These are phyloP conservation scores for Teratosphaeriaceae sp. DNA, from an alignment of 2,329 filamentous ascomycete genomes.

Conservation along the genomic window DNA sequence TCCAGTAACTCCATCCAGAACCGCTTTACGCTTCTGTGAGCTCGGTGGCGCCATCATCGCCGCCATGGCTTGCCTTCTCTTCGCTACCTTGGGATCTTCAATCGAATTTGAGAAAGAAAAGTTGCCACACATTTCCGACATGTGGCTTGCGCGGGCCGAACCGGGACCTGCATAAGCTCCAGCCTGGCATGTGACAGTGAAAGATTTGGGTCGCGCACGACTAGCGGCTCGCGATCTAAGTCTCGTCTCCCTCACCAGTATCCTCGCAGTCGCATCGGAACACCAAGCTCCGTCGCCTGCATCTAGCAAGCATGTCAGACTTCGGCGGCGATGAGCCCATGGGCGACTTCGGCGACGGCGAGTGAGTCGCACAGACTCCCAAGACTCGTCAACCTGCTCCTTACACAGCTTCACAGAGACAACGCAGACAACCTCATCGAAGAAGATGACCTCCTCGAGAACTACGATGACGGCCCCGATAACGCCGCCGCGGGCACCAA, in stretches of 20 bases:
- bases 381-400: not conserved
- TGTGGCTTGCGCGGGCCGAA: not conserved
- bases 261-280: not conserved
- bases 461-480: slow-evolving; percentile 43
- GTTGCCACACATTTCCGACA: not conserved
- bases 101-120: not conserved
- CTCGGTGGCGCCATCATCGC: not conserved
- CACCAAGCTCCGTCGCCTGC: no score
- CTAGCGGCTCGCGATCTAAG: not conserved
- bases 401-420: slow-evolving; percentile 18
- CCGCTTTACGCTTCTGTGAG: slow-evolving; percentile 3
- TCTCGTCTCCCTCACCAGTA: not conserved
- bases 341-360: slow-evolving; percentile 28
- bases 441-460: slow-evolving; percentile 49
- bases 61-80: not conserved
- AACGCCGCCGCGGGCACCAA: slow-evolving; percentile 30
- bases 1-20: not conserved
- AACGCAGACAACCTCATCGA: slow-evolving; percentile 33
- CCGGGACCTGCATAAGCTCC: not conserved
- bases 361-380: slow-evolving; percentile 20
- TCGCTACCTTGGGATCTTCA: not conserved
- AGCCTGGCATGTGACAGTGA: slow-evolving; percentile 3
- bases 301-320: slow-evolving; percentile 40
- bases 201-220: slow-evolving; percentile 4
- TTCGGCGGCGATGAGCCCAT: slow-evolving; percentile 35